Conservation (phyloP, 768 basidiomycete species). For the Asterophora lycoperdoides region DNA sequence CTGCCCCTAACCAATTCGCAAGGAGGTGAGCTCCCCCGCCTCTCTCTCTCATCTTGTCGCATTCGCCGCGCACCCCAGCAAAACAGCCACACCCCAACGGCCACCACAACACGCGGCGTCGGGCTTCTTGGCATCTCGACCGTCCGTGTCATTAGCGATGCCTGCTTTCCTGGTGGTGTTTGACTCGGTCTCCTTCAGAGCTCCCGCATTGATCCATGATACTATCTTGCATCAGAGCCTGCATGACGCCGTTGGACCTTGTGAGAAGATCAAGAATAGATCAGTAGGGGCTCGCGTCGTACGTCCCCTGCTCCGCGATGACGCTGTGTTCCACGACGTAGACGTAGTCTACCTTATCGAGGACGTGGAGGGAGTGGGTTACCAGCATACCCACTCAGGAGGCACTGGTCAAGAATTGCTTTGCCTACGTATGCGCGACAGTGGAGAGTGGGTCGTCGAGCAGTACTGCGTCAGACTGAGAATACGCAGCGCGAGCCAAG, state of each 20-base stretch:
- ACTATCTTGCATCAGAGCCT: slow-evolving; percentile 45
- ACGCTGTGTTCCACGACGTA: slow-evolving; percentile 57
- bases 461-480: slow-evolving; percentile 65
- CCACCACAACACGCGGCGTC: too few species aligned
- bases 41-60: too few species aligned
- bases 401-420: slow-evolving; percentile 57
- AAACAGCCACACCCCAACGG: too few species aligned
- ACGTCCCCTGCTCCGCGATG: slow-evolving; percentile 62
- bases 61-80: too few species aligned
- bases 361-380: slow-evolving; percentile 55
- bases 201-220: slow-evolving; percentile 52
- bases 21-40: too few species aligned
- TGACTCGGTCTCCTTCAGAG: slow-evolving; percentile 27
- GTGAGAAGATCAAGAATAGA: neutral
- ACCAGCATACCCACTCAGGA: slow-evolving; percentile 56
- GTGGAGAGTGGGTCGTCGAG: slow-evolving; percentile 82
- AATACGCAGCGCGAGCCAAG: slow-evolving; percentile 74
- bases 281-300: slow-evolving; percentile 32
- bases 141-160: slow-evolving; percentile 2
- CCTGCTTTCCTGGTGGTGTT: slow-evolving; percentile 5
- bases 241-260: neutral
- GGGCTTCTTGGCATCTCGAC: slow-evolving; percentile 24
- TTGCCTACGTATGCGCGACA: slow-evolving; percentile 72
- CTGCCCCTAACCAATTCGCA: too few species aligned
- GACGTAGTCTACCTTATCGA: slow-evolving; percentile 58